A percentile compares a stretch with the other conserved stretches of the same genome.
These are phyloP conservation scores for Calonectria pauciramosa DNA, from an alignment of 2,329 filamentous ascomycete species.

Conservation along the genomic window DNA sequence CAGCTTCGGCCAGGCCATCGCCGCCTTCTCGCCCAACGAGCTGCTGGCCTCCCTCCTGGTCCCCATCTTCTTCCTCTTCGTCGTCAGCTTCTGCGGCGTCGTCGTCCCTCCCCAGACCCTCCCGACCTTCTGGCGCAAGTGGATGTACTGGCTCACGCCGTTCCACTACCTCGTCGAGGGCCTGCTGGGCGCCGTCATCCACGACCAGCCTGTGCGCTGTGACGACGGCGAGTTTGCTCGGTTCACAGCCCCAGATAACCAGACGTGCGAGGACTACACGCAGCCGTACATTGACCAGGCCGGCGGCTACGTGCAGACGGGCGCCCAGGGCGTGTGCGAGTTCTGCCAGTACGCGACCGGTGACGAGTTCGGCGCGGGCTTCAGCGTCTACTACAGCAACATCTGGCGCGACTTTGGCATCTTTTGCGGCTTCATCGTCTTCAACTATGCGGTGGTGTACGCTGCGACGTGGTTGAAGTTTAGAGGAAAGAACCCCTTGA, in stretches of 20 bases:
- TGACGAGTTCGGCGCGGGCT: slow-evolving; percentile 69
- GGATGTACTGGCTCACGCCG: slow-evolving; percentile 78
- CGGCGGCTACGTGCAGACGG: slow-evolving; percentile 73
- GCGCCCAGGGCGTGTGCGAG: slow-evolving; percentile 70
- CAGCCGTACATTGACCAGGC: slow-evolving; percentile 63
- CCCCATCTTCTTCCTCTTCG: slow-evolving; percentile 78
- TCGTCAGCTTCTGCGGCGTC: slow-evolving; percentile 79
- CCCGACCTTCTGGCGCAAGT: slow-evolving; percentile 73
- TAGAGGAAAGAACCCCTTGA: slow-evolving; percentile 54
- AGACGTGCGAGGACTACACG: slow-evolving; percentile 73
- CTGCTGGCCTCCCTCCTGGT: slow-evolving; percentile 76
- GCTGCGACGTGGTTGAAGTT: slow-evolving; percentile 57
- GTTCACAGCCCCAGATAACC: slow-evolving; percentile 70
- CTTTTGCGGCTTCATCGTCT: slow-evolving; percentile 73
- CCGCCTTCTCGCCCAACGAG: slow-evolving; percentile 75
- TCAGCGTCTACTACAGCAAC: slow-evolving; percentile 72
- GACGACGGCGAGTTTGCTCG: slow-evolving; percentile 68
- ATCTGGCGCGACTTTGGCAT: slow-evolving; percentile 78
- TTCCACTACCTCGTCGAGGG: slow-evolving; percentile 77
- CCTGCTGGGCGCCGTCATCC: slow-evolving; percentile 68
- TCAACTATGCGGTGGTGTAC: slow-evolving; percentile 67
- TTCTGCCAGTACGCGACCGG: slow-evolving; percentile 75
- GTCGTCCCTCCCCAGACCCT: slow-evolving; percentile 73
- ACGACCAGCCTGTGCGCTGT: slow-evolving; percentile 69
- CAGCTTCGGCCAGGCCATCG: slow-evolving; percentile 77